Conservation (phyloP, 2,329 filamentous ascomycete genomes). For the Talaromyces rugulosus region DNA sequence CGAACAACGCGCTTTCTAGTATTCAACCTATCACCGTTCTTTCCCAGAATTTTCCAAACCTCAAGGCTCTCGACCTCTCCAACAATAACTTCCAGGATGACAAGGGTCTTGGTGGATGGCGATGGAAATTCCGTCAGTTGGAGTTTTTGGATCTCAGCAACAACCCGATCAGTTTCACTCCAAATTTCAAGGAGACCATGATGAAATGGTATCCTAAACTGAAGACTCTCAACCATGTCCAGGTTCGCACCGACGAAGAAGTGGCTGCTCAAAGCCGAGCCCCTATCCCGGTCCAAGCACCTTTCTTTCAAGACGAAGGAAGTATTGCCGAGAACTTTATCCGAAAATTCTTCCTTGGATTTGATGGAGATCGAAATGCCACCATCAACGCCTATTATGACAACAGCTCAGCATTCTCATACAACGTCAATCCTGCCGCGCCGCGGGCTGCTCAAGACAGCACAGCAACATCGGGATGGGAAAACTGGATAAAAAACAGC, state of each 20-base stretch:
- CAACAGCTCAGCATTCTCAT: conserved; percentile 67
- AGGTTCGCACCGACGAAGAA: conserved; percentile 70
- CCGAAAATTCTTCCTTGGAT: conserved; percentile 67
- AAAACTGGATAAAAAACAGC: conserved; percentile 70
- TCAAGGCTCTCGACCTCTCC: conserved; percentile 85
- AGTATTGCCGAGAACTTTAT: conserved; percentile 73
- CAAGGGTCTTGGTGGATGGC: conserved; percentile 69
- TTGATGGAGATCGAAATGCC: conserved; percentile 65
- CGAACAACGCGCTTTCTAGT: conserved; percentile 72
- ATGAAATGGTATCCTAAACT: conserved; percentile 80
- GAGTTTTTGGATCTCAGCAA: conserved; percentile 75
- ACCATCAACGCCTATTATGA: conserved; percentile 71
- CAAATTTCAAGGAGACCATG: conserved; percentile 64
- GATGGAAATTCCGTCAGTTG: conserved; percentile 70
- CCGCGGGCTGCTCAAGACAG: conserved; percentile 49
- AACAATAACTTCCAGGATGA: conserved; percentile 71
- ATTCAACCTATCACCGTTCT: conserved; percentile 70
- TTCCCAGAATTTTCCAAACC: conserved; percentile 73
- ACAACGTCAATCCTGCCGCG: conserved; percentile 64
- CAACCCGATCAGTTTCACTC: conserved; percentile 66
- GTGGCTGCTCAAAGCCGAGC: conserved; percentile 55
- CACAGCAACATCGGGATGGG: conserved; percentile 50
- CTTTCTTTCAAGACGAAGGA: conserved; percentile 70
- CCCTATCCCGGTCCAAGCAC: conserved; percentile 59
- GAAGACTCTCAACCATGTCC: conserved; percentile 68